phyloP scores from a whole-genome alignment of 1,139 yeast genomes.

The Debaryomyces coudertii region DNA sequence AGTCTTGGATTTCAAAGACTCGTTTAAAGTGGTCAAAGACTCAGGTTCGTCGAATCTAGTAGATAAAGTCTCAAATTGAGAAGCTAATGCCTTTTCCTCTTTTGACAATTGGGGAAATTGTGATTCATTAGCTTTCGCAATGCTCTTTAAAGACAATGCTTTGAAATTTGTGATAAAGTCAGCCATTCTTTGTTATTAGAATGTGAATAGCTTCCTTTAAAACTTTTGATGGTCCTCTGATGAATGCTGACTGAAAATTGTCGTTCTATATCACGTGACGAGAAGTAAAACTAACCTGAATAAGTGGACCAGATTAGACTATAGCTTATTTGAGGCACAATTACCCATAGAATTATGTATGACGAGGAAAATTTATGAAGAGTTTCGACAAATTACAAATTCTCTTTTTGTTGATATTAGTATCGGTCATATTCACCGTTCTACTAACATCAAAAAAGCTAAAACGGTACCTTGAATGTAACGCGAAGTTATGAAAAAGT shows the following conservation, averaged over 20 bases:
- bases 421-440: background rate
- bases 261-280: slow-evolving; percentile 1
- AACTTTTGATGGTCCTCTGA: background rate
- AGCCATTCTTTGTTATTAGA: slow-evolving; percentile 34
- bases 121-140: slow-evolving; percentile 29
- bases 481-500: too few species aligned
- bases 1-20: slow-evolving; percentile 66
- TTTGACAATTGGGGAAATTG: slow-evolving; percentile 40
- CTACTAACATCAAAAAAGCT: too few species aligned
- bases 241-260: slow-evolving; percentile 4
- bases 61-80: slow-evolving; percentile 81
- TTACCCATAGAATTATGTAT: too few species aligned
- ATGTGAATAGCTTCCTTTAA: background rate
- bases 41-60: slow-evolving; percentile 59
- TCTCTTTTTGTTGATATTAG: too few species aligned
- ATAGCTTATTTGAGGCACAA: too few species aligned
- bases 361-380: too few species aligned
- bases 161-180: slow-evolving; percentile 46
- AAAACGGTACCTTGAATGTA: too few species aligned
- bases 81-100: slow-evolving; percentile 69
- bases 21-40: slow-evolving; percentile 63
- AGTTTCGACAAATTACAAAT: too few species aligned
- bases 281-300: too few species aligned
- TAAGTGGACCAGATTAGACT: background rate
- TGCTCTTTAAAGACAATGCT: slow-evolving; percentile 41